Evolutionary conservation across 2,329 filamentous ascomycete species (phyloP).

Genomic region (Diaporthe humulicola): DNA sequence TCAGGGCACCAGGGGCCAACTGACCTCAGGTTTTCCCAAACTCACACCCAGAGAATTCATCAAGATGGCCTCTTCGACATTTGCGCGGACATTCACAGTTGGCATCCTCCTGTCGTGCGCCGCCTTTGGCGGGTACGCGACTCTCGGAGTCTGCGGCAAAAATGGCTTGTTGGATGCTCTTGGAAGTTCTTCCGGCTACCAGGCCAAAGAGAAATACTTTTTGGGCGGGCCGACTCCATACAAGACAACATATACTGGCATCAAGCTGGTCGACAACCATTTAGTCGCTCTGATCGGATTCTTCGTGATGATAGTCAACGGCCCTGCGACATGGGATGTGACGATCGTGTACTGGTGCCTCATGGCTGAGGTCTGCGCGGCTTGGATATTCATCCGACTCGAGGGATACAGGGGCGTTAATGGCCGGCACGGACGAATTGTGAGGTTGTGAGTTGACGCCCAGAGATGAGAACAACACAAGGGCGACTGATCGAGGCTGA

Average conservation of each 20-base stretch:
- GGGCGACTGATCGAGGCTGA: not conserved
- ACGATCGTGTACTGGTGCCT: constrained; percentile 38
- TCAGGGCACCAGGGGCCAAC: not conserved
- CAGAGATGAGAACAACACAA: not conserved
- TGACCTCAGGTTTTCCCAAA: not conserved
- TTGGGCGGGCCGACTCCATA: constrained; percentile 36
- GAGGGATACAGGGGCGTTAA: constrained; percentile 42
- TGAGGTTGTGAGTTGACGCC: constrained; percentile 41
- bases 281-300: constrained; percentile 35
- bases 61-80: constrained; percentile 5
- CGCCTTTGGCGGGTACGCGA: constrained; percentile 37
- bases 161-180: constrained; percentile 34
- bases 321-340: constrained; percentile 37
- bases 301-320: constrained; percentile 40
- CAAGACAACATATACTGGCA: constrained; percentile 37
- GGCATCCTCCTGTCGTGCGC: constrained; percentile 30
- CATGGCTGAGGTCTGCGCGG: constrained; percentile 39
- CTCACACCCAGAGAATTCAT: not conserved
- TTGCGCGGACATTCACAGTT: constrained; percentile 3
- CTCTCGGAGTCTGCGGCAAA: constrained; percentile 1
- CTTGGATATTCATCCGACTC: constrained; percentile 40
- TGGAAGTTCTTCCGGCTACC: not conserved
- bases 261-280: constrained; percentile 33
- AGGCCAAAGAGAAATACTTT: constrained; percentile 26
- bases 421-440: constrained; percentile 35